These are phyloP conservation scores for Fomitopsis palustris DNA, from an alignment of 1,284 basidiomycete species.

Conservation along the genomic window DNA sequence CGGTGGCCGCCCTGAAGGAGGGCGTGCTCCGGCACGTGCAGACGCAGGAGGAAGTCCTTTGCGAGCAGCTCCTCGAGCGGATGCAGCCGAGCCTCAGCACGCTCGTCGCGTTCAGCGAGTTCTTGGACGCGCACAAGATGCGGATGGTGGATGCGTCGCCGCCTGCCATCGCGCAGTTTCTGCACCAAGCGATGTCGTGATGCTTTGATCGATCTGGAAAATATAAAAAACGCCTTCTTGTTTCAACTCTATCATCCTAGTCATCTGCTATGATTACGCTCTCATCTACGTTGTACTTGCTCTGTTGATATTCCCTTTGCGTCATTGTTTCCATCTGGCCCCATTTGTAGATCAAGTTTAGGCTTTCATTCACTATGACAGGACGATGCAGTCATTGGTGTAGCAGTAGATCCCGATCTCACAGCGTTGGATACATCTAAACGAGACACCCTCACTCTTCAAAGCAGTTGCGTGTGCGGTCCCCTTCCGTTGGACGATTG, in stretches of 20 bases:
- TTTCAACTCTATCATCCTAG: neutral
- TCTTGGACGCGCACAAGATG: neutral
- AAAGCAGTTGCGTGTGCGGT: no score
- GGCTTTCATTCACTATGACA: no score
- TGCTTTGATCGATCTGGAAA: no score
- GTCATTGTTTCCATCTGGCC: no score
- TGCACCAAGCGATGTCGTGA: neutral
- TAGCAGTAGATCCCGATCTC: no score
- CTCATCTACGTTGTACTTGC: neutral
- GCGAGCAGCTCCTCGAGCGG: neutral
- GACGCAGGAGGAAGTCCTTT: neutral
- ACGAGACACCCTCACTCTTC: no score
- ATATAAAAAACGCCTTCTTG: neutral
- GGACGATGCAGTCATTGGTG: no score
- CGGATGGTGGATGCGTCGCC: neutral
- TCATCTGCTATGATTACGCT: neutral
- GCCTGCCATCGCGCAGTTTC: neutral
- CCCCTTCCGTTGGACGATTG: no score
- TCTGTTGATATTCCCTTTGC: neutral
- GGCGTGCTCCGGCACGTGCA: neutral
- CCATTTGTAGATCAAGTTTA: no score
- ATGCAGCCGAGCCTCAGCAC: neutral
- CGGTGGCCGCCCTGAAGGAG: neutral
- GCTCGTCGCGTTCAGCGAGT: neutral
- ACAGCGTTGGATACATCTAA: no score